Base-by-base conservation (phyloP, 1,139 yeast genomes). In the Saccharomyces pastorianus region DNA sequence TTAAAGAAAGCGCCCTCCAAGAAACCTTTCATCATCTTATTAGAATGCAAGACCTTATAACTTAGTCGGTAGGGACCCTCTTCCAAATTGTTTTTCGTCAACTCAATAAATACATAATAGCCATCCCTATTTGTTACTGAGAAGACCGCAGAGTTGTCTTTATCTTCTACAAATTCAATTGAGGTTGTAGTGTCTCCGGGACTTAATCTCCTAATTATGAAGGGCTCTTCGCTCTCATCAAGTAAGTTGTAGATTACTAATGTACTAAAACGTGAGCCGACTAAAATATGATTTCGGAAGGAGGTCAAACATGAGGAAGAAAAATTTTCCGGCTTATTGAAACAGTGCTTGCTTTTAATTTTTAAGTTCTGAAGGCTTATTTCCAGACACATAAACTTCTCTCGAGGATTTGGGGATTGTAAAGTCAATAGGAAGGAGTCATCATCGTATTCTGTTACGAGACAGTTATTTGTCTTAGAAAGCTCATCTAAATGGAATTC, bases 161-260 rank as follows among this genome's bases (percentile, higher is more conserved):
- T 50, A 2, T 67, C 56, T 29, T 72, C 68, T 0, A 83, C 62
- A 1, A 75, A 62, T 6, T 73, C 71, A 1, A 85, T 70, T 0
- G 84, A 76, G 0, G 96, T 83, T 4, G 86, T 80, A 0, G 95
- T 81, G 63, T 88, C 96, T n/a, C 95, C 95, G 1, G 81, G 74
- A 13, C 82, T 76, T 11, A 85, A 61, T 59, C 82, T 82, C 59
- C 81, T 78, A 56, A 67, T 63, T 25, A 71, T 59, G n/a, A 59
- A 56, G 5, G 72, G 63, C 28, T 58, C 61, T 2, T 57, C 58
- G 4, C 64, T 62, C 1, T 61, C 50, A 6, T 62, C 60, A 0
- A 56, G 53, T 13, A 84, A 62, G 51, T 78, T 74, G 61, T 82
- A 87, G 0, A 83, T 67, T 5, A 84, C 82, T 8, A 88, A 51